These are phyloP conservation scores for Climacium dendroides DNA, from an alignment of 225 moss, liverwort and hornwort genomes.

Conservation along the genomic window DNA sequence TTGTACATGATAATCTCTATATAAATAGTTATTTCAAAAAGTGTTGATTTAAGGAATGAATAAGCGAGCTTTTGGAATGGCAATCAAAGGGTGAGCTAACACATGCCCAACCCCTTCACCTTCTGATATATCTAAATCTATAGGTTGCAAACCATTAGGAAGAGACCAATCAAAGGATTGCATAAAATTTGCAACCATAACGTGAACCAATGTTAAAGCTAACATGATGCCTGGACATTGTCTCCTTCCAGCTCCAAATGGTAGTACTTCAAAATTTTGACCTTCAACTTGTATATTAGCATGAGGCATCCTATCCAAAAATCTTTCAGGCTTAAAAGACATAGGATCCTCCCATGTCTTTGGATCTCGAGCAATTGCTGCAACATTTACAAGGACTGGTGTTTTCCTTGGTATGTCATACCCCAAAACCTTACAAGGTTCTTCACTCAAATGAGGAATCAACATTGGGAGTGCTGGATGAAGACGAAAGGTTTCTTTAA, in stretches of 20 bases:
- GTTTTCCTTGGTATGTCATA: too few species aligned
- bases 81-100: background rate
- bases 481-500: too few species aligned
- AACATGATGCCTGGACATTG: background rate
- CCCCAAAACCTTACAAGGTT: too few species aligned
- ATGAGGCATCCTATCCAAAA: too few species aligned
- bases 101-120: background rate
- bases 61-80: background rate
- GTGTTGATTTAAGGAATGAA: background rate
- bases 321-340: too few species aligned
- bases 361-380: too few species aligned
- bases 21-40: background rate
- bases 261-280: too few species aligned
- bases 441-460: too few species aligned
- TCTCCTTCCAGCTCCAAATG: background rate
- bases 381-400: too few species aligned
- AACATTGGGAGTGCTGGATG: too few species aligned
- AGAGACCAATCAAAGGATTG: background rate
- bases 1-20: background rate
- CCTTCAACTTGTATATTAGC: too few species aligned
- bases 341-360: too few species aligned
- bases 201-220: background rate
- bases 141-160: background rate
- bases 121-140: background rate
- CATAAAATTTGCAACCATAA: background rate